Evolutionary conservation across 1,139 yeast species (phyloP).

Genomic region (Geotrichum cucujoidarum): DNA sequence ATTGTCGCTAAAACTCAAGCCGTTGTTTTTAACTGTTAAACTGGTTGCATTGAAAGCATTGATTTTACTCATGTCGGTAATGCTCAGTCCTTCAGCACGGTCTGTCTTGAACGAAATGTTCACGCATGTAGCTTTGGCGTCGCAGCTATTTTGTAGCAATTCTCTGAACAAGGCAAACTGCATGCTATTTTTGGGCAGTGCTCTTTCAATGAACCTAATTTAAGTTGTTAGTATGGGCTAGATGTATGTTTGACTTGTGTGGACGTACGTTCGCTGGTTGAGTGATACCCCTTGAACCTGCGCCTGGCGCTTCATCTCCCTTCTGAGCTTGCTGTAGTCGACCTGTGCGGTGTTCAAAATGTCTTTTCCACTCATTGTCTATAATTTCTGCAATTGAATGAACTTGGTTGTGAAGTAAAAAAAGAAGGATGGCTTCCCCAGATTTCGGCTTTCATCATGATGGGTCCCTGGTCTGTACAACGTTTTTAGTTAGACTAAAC

Average conservation of each 20-base stretch:
- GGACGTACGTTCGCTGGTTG: conserved; percentile 39
- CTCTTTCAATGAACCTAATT: conserved; percentile 37
- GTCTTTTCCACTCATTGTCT: neutral
- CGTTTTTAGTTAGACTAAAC: too few species aligned
- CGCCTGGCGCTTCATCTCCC: conserved; percentile 16
- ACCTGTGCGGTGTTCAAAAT: conserved; percentile 17
- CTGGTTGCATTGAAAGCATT: conserved; percentile 31
- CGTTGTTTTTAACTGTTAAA: conserved; percentile 37
- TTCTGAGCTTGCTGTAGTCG: conserved; percentile 30
- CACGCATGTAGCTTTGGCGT: conserved; percentile 39
- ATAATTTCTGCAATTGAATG: too few species aligned
- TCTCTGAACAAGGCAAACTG: conserved; percentile 41
- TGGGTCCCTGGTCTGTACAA: too few species aligned
- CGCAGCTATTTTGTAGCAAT: conserved; percentile 42
- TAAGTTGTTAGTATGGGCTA: neutral
- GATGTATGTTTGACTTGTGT: neutral
- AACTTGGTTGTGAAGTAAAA: too few species aligned
- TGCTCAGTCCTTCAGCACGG: conserved; percentile 15
- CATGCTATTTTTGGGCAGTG: conserved; percentile 41
- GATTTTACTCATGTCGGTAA: conserved; percentile 25
- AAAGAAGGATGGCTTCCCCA: neutral
- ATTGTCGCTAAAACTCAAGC: conserved; percentile 35
- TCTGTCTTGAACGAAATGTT: conserved; percentile 32
- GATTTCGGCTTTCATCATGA: neutral
- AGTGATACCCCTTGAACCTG: conserved; percentile 36